A percentile compares a stretch with the other conserved stretches of the same genome.
These are phyloP conservation scores for Malassezia obtusa DNA, from an alignment of 1,284 basidiomycete genomes.

Conservation along the genomic window DNA sequence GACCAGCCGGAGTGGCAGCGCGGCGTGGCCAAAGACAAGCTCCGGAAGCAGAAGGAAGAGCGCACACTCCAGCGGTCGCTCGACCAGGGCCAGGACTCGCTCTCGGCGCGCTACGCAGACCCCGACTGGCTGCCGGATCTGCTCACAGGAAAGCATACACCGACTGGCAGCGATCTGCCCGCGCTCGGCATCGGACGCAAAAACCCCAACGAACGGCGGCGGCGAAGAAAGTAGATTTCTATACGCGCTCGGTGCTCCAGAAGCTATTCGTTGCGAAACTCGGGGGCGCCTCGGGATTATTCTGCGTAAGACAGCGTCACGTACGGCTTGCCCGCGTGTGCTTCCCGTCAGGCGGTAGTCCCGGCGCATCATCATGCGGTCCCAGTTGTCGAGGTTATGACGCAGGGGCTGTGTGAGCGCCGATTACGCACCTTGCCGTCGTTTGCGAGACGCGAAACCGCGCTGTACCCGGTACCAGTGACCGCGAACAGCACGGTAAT, in stretches of 20 bases:
- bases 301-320: constrained; percentile 16
- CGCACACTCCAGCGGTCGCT: constrained; percentile 19
- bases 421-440: constrained; percentile 41
- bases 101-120: constrained; percentile 41
- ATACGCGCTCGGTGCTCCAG: constrained; percentile 37
- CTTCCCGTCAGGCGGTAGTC: constrained; percentile 45
- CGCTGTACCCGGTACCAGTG: constrained; percentile 44
- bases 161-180: constrained; percentile 25
- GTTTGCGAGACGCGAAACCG: constrained; percentile 35
- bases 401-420: constrained; percentile 28
- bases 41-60: constrained; percentile 37
- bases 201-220: constrained; percentile 40
- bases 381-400: constrained; percentile 46
- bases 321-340: constrained; percentile 42
- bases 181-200: constrained; percentile 41
- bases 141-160: constrained; percentile 23
- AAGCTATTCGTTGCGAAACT: constrained; percentile 43
- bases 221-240: constrained; percentile 17
- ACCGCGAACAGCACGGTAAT: constrained; percentile 47
- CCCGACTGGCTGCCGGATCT: constrained; percentile 41
- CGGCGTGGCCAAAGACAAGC: constrained; percentile 29
- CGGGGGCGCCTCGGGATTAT: constrained; percentile 35
- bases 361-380: constrained; percentile 47
- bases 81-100: constrained; percentile 34
- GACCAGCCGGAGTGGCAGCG: constrained; percentile 47